A percentile compares a stretch with the other conserved stretches of the same genome.
These are phyloP conservation scores for Uronychia setigera DNA, from an alignment of 73 alveolate species.

Conservation along the genomic window DNA sequence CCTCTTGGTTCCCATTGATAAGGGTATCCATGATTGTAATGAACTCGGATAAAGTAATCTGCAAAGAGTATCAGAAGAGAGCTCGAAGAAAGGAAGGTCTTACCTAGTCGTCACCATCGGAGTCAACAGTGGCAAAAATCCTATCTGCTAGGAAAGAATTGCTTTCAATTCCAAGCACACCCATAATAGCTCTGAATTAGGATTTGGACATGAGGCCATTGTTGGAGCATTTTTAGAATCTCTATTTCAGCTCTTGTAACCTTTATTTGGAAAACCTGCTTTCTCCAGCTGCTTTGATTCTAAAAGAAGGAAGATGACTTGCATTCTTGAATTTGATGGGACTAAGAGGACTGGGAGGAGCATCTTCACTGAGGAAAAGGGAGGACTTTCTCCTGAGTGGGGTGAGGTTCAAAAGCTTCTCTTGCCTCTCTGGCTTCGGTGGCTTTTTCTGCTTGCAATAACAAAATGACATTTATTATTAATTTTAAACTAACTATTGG, in stretches of 20 bases:
- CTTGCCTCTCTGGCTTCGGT: not conserved
- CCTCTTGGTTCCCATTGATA: constrained; percentile 46
- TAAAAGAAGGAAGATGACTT: not conserved
- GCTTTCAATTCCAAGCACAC: constrained; percentile 46
- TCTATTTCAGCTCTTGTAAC: constrained; percentile 11
- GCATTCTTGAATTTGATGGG: not conserved
- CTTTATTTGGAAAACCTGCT: constrained; percentile 39
- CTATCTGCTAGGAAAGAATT: constrained; percentile 50
- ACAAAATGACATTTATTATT: too few relatives aligned
- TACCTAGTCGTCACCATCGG: constrained; percentile 19
- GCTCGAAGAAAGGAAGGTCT: too few relatives aligned
- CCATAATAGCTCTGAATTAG: constrained; percentile 39
- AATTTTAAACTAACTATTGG: too few relatives aligned
- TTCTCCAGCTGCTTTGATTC: not conserved
- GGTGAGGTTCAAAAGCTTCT: not conserved
- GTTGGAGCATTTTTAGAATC: constrained; percentile 34
- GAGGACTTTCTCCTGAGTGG: not conserved
- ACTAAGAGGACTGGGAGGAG: not conserved
- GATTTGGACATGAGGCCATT: constrained; percentile 24
- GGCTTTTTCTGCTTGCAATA: not conserved
- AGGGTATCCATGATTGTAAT: constrained; percentile 51
- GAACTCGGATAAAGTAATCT: constrained; percentile 30
- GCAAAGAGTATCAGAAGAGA: not conserved
- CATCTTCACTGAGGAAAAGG: not conserved
- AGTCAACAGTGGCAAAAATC: constrained; percentile 43